Base-by-base conservation (phyloP, 139 green algal genomes). In the Tetraselmis chui region DNA sequence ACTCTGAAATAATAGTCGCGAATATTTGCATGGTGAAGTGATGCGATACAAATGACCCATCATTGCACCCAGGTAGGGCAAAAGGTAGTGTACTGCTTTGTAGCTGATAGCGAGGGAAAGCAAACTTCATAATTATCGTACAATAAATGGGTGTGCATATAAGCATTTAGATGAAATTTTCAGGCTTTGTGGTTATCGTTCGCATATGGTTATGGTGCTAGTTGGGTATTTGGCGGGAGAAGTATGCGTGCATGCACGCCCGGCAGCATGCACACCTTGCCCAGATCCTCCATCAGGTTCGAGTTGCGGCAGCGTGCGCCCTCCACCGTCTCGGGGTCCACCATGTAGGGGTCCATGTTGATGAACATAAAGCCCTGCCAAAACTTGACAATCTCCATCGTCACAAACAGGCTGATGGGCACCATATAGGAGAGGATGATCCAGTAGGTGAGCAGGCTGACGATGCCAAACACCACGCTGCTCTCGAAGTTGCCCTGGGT, bases 261-360 rank as follows among this genome's bases (percentile, higher is more conserved):
- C n/a, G n/a, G 82, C 24, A 11, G 11, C 28, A 82, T 30, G 5
- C 31, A 76, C 58, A 82, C 28, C 29, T 79, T 78, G 80, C 96
- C 96, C 79, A 99, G 93, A 84, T 99, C 96, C 84, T 99, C 97
- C 77, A 98, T 99, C 27, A 99, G 88, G 86, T 98, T 98, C 32
- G 91, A 96, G 79, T 96, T 98, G 80, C 95, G 91, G 26, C 93
- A 94, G 23, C 74, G 59, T 1, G 30, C 31, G 45, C 30, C 31
- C 77, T 79, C 28, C 11, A 29, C 76, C 23, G 77, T 86, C 28
- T 59, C 59, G 27, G 32, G 30, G 77, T 82, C 77, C 58, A 76
- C 30, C 82, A 86, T 86, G 23, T 67, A 27, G 1, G 31, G 30
- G 76, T 86, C 82, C 23, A 79, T 79, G 78, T 81, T 77, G 76